Evolutionary conservation across 2,329 filamentous ascomycete genomes (phyloP).

Genomic region (Hysterium pulicare): DNA sequence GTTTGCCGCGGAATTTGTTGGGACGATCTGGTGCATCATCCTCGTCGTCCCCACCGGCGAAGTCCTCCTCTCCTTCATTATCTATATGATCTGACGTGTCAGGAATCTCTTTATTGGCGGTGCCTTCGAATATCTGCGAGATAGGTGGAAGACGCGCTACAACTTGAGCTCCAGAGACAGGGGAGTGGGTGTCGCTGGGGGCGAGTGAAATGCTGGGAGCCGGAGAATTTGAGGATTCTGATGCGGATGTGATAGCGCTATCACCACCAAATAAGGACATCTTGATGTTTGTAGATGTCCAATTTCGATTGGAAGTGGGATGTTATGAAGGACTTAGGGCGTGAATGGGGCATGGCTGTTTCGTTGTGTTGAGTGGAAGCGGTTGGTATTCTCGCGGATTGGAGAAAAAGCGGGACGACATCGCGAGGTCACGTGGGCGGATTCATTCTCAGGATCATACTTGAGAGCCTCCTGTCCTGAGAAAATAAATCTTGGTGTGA

Average conservation of each 20-base stretch:
- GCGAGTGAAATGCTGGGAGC: neutral
- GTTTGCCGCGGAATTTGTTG: conserved; percentile 69
- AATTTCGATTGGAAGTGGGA: neutral
- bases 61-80: neutral
- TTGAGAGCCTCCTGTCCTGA: too few species aligned
- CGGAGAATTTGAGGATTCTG: too few species aligned
- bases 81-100: conserved; percentile 6
- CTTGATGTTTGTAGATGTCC: conserved; percentile 16
- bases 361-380: too few species aligned
- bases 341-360: neutral
- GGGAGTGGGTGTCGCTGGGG: neutral
- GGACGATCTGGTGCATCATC: conserved; percentile 39
- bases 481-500: too few species aligned
- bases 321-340: neutral
- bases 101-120: neutral
- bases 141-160: neutral
- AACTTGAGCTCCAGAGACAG: conserved; percentile 1
- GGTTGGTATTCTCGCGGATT: too few species aligned
- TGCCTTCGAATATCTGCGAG: neutral
- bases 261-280: conserved; percentile 40
- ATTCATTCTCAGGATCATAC: too few species aligned
- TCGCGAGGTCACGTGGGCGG: too few species aligned
- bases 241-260: conserved; percentile 2
- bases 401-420: too few species aligned
- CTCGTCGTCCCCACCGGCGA: conserved; percentile 13